Base-by-base conservation (phyloP, 1,284 basidiomycete genomes). In the Trichosporon inkin region DNA sequence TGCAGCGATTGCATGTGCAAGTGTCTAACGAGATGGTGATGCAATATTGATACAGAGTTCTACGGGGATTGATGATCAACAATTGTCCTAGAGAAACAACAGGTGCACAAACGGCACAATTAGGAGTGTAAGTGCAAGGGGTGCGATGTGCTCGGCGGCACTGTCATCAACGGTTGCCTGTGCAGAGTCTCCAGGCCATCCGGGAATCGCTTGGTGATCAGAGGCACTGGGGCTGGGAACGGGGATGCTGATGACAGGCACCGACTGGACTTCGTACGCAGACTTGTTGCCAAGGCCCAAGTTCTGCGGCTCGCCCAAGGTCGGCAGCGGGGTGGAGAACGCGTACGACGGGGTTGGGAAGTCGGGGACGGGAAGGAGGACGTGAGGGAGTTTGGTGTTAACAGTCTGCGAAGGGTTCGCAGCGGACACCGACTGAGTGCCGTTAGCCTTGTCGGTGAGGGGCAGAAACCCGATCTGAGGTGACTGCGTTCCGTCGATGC, bases 301-400 rank as follows among this genome's bases (percentile, higher is more conserved):
- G 10, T 56, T 61, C 60, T 72, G 35, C 80, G 75, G 17, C 78
- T 68, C 11, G 82, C 86, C 40, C 0, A 66, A 35, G 0, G 62
- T 53, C 8, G 71, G 67, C 0, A 62, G 38, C 3, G 59, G 44
- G 4, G 62, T 56, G 0, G 88, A 86, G 75, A 91, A 88, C 10
- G 81, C 74, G 72, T 91, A 93, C 0, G 84, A 62, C 0, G 87
- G 85, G 0, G 85, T 86, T 3, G 84, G 82, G 64, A 82, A 84
- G 1, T 84, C 81, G 0, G 88, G 88, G 6, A 87, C 85, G 0
- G 86, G 70, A 47, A 93, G 78, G 6, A 88, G 78, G 63, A 81
- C 86, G 77, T 92, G 92, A 1, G 91, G 91, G 0, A 92, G 79
- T 4, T 82, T 85, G 0, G 90, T 90, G 16, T 81, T 72, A 53